phyloP scores from a whole-genome alignment of 1,284 basidiomycete genomes.

The Cryptococcus sp. region DNA sequence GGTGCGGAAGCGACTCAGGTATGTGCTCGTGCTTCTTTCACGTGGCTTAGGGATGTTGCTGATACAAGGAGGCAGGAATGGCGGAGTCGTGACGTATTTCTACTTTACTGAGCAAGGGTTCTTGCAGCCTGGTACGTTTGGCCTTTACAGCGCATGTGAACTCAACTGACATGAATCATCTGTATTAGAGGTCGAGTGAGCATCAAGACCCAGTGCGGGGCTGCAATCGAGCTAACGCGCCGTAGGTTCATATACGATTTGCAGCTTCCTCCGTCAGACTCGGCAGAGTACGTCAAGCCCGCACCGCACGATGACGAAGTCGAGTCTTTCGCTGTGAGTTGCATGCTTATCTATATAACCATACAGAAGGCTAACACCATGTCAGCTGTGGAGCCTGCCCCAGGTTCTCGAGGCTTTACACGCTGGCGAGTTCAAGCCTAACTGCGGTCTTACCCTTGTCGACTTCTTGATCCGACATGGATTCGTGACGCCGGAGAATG shows the following conservation, averaged over 20 bases:
- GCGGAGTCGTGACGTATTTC: slow-evolving; percentile 54
- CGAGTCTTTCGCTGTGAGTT: slow-evolving; percentile 61
- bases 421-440: slow-evolving; percentile 59
- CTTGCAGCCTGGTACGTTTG: slow-evolving; percentile 66
- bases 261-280: slow-evolving; percentile 61
- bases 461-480: slow-evolving; percentile 61
- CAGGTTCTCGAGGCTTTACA: slow-evolving; percentile 54
- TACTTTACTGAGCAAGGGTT: slow-evolving; percentile 68
- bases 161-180: background rate
- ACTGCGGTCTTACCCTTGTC: slow-evolving; percentile 60
- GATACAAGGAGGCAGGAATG: slow-evolving; percentile 20
- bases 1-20: slow-evolving; percentile 62
- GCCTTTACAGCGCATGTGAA: background rate
- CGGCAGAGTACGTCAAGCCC: slow-evolving; percentile 59
- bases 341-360: background rate
- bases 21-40: slow-evolving; percentile 55
- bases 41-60: slow-evolving; percentile 15
- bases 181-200: slow-evolving; percentile 35
- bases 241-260: slow-evolving; percentile 73
- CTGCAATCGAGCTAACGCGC: background rate
- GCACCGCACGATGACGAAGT: slow-evolving; percentile 88
- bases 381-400: slow-evolving; percentile 41
- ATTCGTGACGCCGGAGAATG: slow-evolving; percentile 57
- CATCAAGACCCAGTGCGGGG: too few species aligned
- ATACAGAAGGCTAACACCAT: too few species aligned